These are phyloP conservation scores for Populus trichocarpa DNA, from an alignment of 441 rosid genomes.

Conservation along the genomic window DNA sequence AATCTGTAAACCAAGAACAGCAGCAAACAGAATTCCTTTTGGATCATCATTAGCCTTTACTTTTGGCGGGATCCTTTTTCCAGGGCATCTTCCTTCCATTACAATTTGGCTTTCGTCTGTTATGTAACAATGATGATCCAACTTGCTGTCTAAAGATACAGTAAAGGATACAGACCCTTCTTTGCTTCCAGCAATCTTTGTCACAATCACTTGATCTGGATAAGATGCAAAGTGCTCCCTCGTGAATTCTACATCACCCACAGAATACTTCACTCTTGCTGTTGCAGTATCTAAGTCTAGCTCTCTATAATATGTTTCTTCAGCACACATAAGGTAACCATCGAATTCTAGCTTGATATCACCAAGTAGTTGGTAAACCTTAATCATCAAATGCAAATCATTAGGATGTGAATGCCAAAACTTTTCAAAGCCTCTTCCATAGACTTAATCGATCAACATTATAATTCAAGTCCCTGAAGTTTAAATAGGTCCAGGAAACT, in stretches of 20 bases:
- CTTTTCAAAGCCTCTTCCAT: not conserved
- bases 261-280: conserved; percentile 60
- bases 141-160: conserved; percentile 53
- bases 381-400: conserved; percentile 26
- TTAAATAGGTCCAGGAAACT: not conserved
- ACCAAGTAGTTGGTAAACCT: conserved; percentile 89
- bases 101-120: conserved; percentile 8
- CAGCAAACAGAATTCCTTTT: conserved; percentile 68
- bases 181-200: conserved; percentile 62
- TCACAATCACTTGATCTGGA: conserved; percentile 72
- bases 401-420: conserved; percentile 1
- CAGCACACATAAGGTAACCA: conserved; percentile 41
- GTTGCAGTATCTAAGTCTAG: conserved; percentile 82
- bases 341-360: conserved; percentile 73
- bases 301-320: conserved; percentile 70
- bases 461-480: not conserved
- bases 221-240: conserved; percentile 80
- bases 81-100: conserved; percentile 23
- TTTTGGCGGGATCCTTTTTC: conserved; percentile 50
- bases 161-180: conserved; percentile 60
- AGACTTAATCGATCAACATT: not conserved
- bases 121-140: conserved; percentile 13
- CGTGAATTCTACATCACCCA: conserved; percentile 52
- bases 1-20: conserved; percentile 61
- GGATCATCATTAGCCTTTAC: conserved; percentile 40